Base-by-base conservation (phyloP, 2,329 filamentous ascomycete species). In the Cryphonectria japonica region DNA sequence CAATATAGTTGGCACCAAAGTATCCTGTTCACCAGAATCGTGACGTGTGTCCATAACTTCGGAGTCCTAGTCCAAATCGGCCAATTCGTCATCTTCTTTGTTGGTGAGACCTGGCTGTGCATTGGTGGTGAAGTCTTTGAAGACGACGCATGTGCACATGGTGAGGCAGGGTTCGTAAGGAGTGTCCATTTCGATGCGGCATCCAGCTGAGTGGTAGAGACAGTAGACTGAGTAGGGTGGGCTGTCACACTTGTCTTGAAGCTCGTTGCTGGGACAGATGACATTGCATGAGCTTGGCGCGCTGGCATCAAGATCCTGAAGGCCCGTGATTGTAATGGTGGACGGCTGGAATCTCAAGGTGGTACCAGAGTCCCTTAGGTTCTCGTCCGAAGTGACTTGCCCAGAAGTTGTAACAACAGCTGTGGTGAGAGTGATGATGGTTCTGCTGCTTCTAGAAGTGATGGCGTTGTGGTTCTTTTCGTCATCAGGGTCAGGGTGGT, bases 31-130 rank as follows among this genome's bases (percentile, higher is more conserved):
- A 22, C 54, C 46, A 34, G 32, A 37, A 39, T 54, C n/a, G 14
- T 66, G 29, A 66, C 46, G 26, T 3, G n/a, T 46, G 11, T 57
- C 50, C 22, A 39, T 3, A 19, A 9, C 32, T 46, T 66, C 32
- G 43, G 43, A 52, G 32, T 66, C 50, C 64, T 66, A 66, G 19
- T 66, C 64, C 50, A 66, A 32, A 39, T 13, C 50, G 2, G 26
- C 46, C 39, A 39, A 66, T 9, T 66, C 46, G 46, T 57, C 50
- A 34, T 39, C 26, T 26, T 34, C 43, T 19, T 29, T 11, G 22
- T 29, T 16, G 63, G 39, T 26, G 19, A 29, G 32, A 7, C 54
- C 26, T 59, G 29, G 54, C 26, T 59, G 54, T 1, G 16, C 16
- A 43, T 14, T 29, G 2, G 22, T 26, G 1, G 34, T 3, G 39